Percentiles rank a stretch among this genome's conserved stretches.
Conservation (phyloP, 345 rosid genomes). For the Rhodamnia argentea region DNA sequence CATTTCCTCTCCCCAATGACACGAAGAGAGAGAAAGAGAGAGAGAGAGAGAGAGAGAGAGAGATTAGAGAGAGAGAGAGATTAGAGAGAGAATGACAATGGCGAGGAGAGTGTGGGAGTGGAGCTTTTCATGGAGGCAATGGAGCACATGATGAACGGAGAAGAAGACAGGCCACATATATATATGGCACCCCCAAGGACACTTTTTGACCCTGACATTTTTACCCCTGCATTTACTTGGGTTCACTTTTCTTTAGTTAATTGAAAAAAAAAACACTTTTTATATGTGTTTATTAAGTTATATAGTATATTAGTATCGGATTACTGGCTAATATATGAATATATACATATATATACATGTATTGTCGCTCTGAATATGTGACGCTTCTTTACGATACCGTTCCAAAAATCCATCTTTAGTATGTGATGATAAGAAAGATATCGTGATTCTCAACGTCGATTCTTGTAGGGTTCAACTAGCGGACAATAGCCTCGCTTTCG, state of each 20-base stretch:
- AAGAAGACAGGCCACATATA: background rate
- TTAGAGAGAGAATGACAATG: background rate
- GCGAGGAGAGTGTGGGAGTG: background rate
- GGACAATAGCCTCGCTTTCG: fast-evolving
- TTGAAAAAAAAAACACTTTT: background rate
- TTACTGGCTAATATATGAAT: too few species aligned
- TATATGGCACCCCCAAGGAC: too few species aligned
- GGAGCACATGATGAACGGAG: background rate
- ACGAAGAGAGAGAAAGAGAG: background rate
- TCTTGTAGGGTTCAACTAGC: background rate
- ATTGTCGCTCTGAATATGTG: background rate
- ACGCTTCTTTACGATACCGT: fast-evolving
- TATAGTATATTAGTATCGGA: background rate
- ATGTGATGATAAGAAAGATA: background rate
- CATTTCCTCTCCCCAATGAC: background rate
- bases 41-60: background rate
- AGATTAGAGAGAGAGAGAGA: background rate
- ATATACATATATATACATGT: too few species aligned
- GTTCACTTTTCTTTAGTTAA: background rate
- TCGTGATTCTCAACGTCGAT: fast-evolving
- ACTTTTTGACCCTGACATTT: background rate
- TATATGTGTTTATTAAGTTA: background rate
- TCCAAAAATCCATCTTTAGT: background rate
- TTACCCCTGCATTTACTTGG: background rate
- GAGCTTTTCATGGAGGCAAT: background rate